Conservation (phyloP, 805 yeast species). For the Candida wancherniae region DNA sequence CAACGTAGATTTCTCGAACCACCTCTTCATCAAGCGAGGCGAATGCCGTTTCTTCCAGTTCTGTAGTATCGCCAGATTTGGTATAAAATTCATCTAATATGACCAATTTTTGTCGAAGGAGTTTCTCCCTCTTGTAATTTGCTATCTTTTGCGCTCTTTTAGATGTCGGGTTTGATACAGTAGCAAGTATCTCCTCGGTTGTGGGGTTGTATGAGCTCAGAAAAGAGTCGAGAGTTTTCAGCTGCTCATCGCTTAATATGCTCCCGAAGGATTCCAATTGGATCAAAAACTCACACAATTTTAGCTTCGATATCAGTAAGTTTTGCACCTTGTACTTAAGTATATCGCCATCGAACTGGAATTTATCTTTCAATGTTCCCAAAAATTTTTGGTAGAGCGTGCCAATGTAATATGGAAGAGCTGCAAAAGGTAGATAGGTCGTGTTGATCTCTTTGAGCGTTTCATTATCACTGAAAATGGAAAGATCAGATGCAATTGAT, state of each 20-base stretch:
- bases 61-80: conserved; percentile 4
- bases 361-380: conserved; percentile 13
- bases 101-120: conserved; percentile 41
- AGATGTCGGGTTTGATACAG: conserved; percentile 32
- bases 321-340: conserved; percentile 20
- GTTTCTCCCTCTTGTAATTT: conserved; percentile 57
- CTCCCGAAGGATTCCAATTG: conserved; percentile 14
- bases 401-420: conserved; percentile 56
- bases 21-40: conserved; percentile 57
- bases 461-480: conserved; percentile 72
- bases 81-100: conserved; percentile 29
- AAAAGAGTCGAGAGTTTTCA: conserved; percentile 36
- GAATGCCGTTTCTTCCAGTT: conserved; percentile 17
- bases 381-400: conserved; percentile 16
- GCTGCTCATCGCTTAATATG: conserved; percentile 36
- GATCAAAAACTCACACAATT: conserved; percentile 33
- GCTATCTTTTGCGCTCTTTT: conserved; percentile 71
- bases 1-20: conserved; percentile 50
- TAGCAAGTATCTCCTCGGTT: conserved; percentile 28
- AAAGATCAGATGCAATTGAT: conserved; percentile 39
- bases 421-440: conserved; percentile 53
- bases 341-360: conserved; percentile 3
- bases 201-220: conserved; percentile 39
- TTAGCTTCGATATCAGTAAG: conserved; percentile 31
- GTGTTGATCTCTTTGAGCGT: conserved; percentile 64